Base-by-base conservation (phyloP, 768 basidiomycete genomes). In the Podaxis pistillaris region DNA sequence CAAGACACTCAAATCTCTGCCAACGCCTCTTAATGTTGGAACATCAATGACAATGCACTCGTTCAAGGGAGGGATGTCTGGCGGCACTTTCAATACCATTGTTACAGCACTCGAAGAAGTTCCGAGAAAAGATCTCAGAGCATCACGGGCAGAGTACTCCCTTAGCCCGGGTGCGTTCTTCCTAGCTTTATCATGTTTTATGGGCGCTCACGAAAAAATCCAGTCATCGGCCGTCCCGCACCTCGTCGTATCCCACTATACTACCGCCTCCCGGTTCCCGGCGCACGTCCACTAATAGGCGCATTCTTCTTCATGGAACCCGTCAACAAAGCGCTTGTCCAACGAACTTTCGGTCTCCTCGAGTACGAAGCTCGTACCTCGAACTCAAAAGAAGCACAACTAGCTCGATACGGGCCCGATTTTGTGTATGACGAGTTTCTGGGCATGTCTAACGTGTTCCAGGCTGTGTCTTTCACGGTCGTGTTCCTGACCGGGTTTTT, bases 391-490 rank as follows among this genome's bases (percentile, higher is more conserved):
- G 58, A 67, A 11, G 64, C 70, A 13, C 66, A 72, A 60, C 69
- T 68, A 49, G 66, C 65, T 46, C 70, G 72, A 51, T 95, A 96
- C 68, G 95, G 92, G 4, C 77, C 85, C 0, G 69, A 81, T 2
- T 94, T 97, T 78, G 76, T 76, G 50, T 96, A 95, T 71, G 85
- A 87, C 56, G 94, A 96, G 72, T 89, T 90, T 62, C 19, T 83
- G 65, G 71, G 69, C 24, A 4, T 86, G 3, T 68, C 75, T n/a
- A 78, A 83, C 12, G 50, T 81, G 4, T 12, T 81, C 1, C 59
- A 79, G 12, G 77, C 81, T n/a, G 44, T 79, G 8, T 68, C 69
- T 17, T 56, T 40, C 24, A 62, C 54, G 11, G 54, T 81, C 12
- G 66, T 75, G 12, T 62, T 56, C 22, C 4, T 49, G 33, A 28